These are phyloP conservation scores for Pseudomonodictys pantanalensis DNA, from an alignment of 495 filamentous ascomycete species.

Conservation along the genomic window DNA sequence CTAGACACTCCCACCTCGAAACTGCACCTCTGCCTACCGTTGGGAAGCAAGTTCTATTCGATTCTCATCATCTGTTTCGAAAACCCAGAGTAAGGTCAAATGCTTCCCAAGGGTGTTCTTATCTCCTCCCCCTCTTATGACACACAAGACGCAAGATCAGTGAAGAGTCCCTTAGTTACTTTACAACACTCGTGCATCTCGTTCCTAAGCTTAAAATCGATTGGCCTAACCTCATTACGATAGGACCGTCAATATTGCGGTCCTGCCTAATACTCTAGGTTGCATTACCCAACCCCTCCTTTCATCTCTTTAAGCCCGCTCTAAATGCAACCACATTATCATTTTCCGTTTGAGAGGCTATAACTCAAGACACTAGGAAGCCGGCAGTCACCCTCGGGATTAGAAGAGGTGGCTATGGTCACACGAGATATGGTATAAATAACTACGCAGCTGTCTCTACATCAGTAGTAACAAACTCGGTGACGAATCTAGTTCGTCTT, in stretches of 20 bases:
- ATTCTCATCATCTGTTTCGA: not conserved
- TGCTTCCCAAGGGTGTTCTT: too few relatives aligned
- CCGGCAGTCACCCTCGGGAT: too few relatives aligned
- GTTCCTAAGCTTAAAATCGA: not conserved
- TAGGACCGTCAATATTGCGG: not conserved
- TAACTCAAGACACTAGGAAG: too few relatives aligned
- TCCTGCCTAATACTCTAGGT: not conserved
- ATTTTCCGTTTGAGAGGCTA: not conserved
- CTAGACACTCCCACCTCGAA: not conserved
- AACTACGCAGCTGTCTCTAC: not conserved
- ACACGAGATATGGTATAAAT: not conserved
- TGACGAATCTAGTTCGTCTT: not conserved
- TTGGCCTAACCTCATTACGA: not conserved
- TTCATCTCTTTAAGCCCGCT: not conserved
- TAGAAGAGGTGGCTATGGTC: not conserved
- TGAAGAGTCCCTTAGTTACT: not conserved
- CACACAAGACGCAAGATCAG: not conserved
- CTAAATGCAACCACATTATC: not conserved
- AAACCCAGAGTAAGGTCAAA: not conserved
- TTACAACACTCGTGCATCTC: not conserved
- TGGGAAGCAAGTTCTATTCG: not conserved
- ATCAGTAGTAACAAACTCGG: not conserved
- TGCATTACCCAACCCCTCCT: not conserved
- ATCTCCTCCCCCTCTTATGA: not conserved
- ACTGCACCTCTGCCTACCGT: not conserved